These are phyloP conservation scores for Hippophae gyantsensis DNA, from an alignment of 306 rosid species.

Conservation along the genomic window DNA sequence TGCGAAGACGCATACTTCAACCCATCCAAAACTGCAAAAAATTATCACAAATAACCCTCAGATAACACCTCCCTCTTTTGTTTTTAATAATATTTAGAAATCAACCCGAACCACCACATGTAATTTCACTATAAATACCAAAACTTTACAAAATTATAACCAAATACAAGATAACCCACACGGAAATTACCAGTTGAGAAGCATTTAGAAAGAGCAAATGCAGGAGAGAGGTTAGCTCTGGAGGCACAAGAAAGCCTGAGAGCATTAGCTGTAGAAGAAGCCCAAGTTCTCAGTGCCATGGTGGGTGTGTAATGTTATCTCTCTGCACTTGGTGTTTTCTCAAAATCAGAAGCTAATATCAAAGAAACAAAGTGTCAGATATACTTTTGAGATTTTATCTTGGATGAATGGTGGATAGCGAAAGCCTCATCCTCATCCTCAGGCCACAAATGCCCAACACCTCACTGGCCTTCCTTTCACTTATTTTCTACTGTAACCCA, in stretches of 20 bases:
- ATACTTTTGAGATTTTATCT: slow-evolving; percentile 39
- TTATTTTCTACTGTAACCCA: no score
- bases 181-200: slow-evolving; percentile 53
- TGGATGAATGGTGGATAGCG: slow-evolving; percentile 53
- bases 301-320: not conserved
- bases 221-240: slow-evolving; percentile 48
- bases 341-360: slow-evolving; percentile 1
- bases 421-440: slow-evolving; percentile 81
- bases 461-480: not conserved
- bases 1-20: slow-evolving; percentile 88
- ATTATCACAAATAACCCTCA: not conserved
- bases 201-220: slow-evolving; percentile 64
- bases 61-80: not conserved
- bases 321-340: slow-evolving; percentile 4
- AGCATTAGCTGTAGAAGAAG: slow-evolving; percentile 87
- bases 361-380: not conserved
- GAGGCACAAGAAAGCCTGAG: slow-evolving; percentile 61
- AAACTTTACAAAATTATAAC: not conserved
- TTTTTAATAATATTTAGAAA: not conserved
- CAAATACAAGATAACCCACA: slow-evolving; percentile 4
- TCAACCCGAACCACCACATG: not conserved
- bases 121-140: not conserved
- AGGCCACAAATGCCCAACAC: not conserved
- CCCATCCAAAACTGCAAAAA: slow-evolving; percentile 72
- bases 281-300: slow-evolving; percentile 96